These are phyloP conservation scores for Persicaria maculosa DNA, from an alignment of 148 eudicot genomes.

Conservation along the genomic window DNA sequence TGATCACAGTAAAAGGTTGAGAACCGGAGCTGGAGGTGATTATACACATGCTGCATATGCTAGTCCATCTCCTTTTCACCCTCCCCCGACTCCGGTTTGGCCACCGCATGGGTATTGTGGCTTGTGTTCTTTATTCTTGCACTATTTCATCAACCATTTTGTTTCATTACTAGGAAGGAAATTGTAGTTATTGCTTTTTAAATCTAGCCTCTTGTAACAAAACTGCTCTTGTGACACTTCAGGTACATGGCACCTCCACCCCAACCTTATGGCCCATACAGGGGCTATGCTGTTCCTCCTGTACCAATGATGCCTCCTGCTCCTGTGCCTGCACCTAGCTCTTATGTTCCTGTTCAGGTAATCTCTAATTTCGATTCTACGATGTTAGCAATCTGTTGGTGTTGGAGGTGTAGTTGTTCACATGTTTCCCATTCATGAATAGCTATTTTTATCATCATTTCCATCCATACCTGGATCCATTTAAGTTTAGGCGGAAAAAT, in stretches of 20 bases:
- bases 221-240: slow-evolving; percentile 2
- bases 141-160: neutral
- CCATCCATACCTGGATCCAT: neutral
- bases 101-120: slow-evolving; percentile 71
- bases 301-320: slow-evolving; percentile 57
- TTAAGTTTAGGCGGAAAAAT: neutral
- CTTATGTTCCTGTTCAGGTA: slow-evolving; percentile 85
- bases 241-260: slow-evolving; percentile 94
- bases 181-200: neutral
- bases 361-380: slow-evolving; percentile 4
- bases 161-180: neutral
- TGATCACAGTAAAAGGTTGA: slow-evolving; percentile 87
- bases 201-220: slow-evolving; percentile 1
- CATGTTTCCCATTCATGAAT: neutral
- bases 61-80: slow-evolving; percentile 88
- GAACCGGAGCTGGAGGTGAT: slow-evolving; percentile 93
- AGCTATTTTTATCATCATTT: neutral
- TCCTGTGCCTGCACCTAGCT: slow-evolving; percentile 74
- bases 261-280: slow-evolving; percentile 83
- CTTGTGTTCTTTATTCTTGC: neutral
- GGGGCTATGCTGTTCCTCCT: slow-evolving; percentile 79
- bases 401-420: neutral
- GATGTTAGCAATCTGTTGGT: neutral
- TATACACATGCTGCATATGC: slow-evolving; percentile 79
- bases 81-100: slow-evolving; percentile 93